These are phyloP conservation scores for Daldinia eschscholtzii DNA, from an alignment of 2,329 filamentous ascomycete genomes.

Conservation along the genomic window DNA sequence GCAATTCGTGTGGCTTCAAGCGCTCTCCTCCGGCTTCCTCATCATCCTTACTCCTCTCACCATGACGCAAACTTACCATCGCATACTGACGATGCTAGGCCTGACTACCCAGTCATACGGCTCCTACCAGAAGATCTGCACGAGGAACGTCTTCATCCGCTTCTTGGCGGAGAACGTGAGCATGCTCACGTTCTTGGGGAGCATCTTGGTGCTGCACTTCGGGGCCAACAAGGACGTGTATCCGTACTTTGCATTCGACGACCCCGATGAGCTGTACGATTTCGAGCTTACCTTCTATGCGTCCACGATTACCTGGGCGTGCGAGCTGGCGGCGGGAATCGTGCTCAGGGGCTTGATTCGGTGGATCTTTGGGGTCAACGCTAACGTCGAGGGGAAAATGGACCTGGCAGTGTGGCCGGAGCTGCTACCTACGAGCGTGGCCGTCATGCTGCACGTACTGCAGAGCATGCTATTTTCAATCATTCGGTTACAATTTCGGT, in stretches of 20 bases:
- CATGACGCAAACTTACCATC: slow-evolving; percentile 72
- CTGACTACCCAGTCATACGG: slow-evolving; percentile 71
- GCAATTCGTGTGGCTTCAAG: slow-evolving; percentile 75
- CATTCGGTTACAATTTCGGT: slow-evolving; percentile 71
- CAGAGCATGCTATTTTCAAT: slow-evolving; percentile 81
- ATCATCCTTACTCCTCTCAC: slow-evolving; percentile 74
- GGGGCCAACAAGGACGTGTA: slow-evolving; percentile 76
- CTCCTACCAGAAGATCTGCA: slow-evolving; percentile 75
- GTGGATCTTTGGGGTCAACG: slow-evolving; percentile 70
- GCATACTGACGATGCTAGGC: slow-evolving; percentile 64
- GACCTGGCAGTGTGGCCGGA: slow-evolving; percentile 76
- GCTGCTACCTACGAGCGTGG: slow-evolving; percentile 73
- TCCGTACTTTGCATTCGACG: slow-evolving; percentile 76
- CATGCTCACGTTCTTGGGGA: slow-evolving; percentile 76
- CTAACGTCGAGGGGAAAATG: slow-evolving; percentile 73
- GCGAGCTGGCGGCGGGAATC: slow-evolving; percentile 73
- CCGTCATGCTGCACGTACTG: slow-evolving; percentile 75
- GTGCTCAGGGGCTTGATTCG: slow-evolving; percentile 70
- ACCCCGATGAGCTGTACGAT: slow-evolving; percentile 65
- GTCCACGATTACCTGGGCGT: slow-evolving; percentile 74
- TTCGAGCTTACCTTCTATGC: slow-evolving; percentile 74
- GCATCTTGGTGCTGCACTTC: slow-evolving; percentile 74
- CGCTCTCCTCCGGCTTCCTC: slow-evolving; percentile 72
- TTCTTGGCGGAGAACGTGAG: slow-evolving; percentile 75
- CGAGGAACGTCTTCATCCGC: slow-evolving; percentile 75